Evolutionary conservation across 2,329 filamentous ascomycete species (phyloP).

Genomic region (Colletotrichum sp.): DNA sequence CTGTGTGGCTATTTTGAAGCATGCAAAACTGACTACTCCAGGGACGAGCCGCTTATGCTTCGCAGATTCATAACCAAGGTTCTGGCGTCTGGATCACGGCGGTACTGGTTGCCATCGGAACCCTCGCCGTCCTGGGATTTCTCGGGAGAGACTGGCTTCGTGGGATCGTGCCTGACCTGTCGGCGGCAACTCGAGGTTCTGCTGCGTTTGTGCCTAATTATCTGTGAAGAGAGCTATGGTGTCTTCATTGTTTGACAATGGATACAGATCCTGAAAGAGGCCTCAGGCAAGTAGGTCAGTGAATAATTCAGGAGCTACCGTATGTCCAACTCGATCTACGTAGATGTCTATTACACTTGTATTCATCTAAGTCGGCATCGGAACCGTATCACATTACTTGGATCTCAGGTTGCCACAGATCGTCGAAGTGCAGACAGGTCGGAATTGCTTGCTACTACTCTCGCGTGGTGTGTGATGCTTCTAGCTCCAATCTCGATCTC

Average conservation of each 20-base stretch:
- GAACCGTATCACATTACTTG: not conserved
- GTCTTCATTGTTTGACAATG: not conserved
- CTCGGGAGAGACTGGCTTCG: not conserved
- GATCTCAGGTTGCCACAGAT: not conserved
- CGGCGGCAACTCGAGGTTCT: not conserved
- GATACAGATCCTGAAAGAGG: not conserved
- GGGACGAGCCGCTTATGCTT: not conserved
- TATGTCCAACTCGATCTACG: not conserved
- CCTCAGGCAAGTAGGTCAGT: not conserved
- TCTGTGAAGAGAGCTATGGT: not conserved
- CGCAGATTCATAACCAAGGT: not conserved
- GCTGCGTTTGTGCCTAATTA: not conserved
- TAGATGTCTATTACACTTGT: not conserved
- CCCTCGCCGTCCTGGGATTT: not conserved
- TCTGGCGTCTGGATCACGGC: not conserved
- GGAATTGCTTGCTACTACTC: not conserved
- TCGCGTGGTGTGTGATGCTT: not conserved
- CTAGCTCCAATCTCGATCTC: not conserved
- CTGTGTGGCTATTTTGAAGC: not conserved
- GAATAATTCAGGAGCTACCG: not conserved
- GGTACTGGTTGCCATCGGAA: not conserved
- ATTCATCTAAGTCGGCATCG: not conserved
- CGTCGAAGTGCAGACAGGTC: not conserved
- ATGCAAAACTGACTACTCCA: not conserved
- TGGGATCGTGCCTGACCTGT: not conserved